Evolutionary conservation across 139 green algal genomes (phyloP).

Genomic region (Prasinococcaceae sp.): DNA sequence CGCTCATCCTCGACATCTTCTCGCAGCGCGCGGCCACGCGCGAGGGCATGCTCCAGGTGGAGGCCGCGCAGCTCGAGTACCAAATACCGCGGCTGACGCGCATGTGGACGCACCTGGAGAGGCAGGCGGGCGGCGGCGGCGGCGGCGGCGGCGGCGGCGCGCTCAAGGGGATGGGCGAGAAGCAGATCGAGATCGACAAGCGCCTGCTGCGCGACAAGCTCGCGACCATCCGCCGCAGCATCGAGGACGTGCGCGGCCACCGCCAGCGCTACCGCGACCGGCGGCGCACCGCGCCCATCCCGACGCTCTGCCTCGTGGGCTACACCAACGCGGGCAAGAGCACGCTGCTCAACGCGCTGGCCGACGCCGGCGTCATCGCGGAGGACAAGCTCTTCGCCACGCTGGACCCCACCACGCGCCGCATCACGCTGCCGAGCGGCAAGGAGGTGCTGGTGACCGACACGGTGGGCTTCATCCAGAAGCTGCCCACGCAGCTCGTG

Average conservation of each 20-base stretch:
- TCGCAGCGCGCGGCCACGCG: constrained; percentile 68
- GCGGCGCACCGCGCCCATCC: constrained; percentile 38
- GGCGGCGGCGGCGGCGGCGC: constrained; percentile 32
- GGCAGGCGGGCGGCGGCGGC: constrained; percentile 47
- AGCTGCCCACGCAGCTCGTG: constrained; percentile 88
- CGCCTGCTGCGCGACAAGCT: constrained; percentile 41
- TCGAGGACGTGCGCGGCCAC: constrained; percentile 48
- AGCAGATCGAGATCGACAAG: constrained; percentile 96
- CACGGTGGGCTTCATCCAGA: constrained; percentile 91
- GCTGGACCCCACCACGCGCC: constrained; percentile 87
- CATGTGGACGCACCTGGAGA: constrained; percentile 95
- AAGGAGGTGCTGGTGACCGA: constrained; percentile 75
- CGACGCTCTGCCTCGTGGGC: constrained; percentile 74
- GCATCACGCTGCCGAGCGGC: constrained; percentile 53
- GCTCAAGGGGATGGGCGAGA: constrained; percentile 86
- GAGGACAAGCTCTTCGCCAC: constrained; percentile 97
- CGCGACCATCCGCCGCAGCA: not conserved
- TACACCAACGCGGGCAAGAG: constrained; percentile 89
- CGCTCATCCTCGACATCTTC: constrained; percentile 98
- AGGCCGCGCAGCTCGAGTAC: constrained; percentile 83
- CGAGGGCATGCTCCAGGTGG: constrained; percentile 93
- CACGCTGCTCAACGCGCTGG: constrained; percentile 45
- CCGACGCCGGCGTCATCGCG: constrained; percentile 46
- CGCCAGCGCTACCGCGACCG: constrained; percentile 47
- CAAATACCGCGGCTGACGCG: constrained; percentile 86